phyloP scores from a whole-genome alignment of 768 basidiomycete species.

The Lactarius hatsudake region DNA sequence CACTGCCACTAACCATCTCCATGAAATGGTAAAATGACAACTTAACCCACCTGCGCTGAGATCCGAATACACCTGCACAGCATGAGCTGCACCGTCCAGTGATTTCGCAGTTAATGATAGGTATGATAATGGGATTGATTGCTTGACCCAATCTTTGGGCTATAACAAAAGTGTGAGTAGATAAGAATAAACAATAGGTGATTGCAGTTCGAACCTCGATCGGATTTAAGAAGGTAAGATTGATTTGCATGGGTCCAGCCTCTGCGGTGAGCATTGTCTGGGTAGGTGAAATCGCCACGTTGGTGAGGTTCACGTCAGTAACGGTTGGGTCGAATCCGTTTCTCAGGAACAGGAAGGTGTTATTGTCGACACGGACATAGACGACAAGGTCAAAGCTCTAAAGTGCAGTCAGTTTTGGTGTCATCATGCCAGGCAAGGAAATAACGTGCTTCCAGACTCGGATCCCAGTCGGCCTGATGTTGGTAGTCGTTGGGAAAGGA shows the following conservation, averaged over 20 bases:
- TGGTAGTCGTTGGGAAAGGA: slow-evolving; percentile 2
- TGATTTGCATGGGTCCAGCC: slow-evolving; percentile 39
- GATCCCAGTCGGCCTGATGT: too few species aligned
- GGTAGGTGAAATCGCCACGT: slow-evolving; percentile 37
- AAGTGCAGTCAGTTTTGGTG: background rate
- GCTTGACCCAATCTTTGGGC: slow-evolving; percentile 38
- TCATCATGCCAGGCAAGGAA: background rate
- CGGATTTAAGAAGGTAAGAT: slow-evolving; percentile 40
- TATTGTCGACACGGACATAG: slow-evolving; percentile 15
- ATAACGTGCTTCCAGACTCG: too few species aligned
- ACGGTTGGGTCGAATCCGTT: background rate
- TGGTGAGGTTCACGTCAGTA: slow-evolving; percentile 24
- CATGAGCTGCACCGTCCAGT: slow-evolving; percentile 35
- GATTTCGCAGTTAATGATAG: slow-evolving; percentile 34
- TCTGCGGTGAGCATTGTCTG: slow-evolving; percentile 34
- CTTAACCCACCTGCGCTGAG: slow-evolving; percentile 36
- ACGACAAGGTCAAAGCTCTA: slow-evolving; percentile 22
- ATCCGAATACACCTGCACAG: slow-evolving; percentile 41
- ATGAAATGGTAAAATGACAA: slow-evolving; percentile 24
- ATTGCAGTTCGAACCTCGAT: slow-evolving; percentile 34
- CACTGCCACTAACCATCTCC: slow-evolving; percentile 13
- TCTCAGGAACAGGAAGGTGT: slow-evolving; percentile 26
- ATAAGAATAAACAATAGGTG: background rate
- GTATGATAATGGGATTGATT: slow-evolving; percentile 43
- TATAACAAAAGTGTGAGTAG: slow-evolving; percentile 12